These are phyloP conservation scores for Coccomyxa sp. DNA, from an alignment of 139 green algal species.

Conservation along the genomic window DNA sequence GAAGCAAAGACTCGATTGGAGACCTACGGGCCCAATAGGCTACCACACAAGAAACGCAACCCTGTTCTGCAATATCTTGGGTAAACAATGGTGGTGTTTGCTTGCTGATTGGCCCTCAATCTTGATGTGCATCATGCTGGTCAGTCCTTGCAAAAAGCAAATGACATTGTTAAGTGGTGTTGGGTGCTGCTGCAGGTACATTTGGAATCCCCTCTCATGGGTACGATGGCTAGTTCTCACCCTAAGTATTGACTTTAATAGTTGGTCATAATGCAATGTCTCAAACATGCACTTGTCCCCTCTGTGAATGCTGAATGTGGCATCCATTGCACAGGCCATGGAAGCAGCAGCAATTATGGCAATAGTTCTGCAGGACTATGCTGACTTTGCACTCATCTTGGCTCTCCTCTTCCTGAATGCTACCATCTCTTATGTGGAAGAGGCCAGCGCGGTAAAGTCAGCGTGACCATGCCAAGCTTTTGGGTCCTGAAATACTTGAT, in stretches of 20 bases:
- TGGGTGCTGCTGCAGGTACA: conserved; percentile 17
- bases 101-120: no score
- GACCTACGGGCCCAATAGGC: conserved; percentile 76
- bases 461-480: no score
- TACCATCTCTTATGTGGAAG: conserved; percentile 68
- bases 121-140: no score
- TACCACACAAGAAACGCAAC: conserved; percentile 66
- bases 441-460: neutral
- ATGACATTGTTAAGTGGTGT: no score
- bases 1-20: conserved; percentile 34
- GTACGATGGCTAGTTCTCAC: no score
- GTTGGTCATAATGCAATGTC: no score
- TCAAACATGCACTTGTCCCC: no score
- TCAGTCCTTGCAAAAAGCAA: no score
- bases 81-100: no score
- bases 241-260: no score
- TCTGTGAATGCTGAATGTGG: no score
- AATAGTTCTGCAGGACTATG: conserved; percentile 75
- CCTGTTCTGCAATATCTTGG: conserved; percentile 42
- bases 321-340: conserved; percentile 39
- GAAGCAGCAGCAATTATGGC: conserved; percentile 78
- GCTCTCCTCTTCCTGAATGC: conserved; percentile 64
- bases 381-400: conserved; percentile 67
- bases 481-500: no score
- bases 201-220: conserved; percentile 84